A percentile compares a stretch with the other conserved stretches of the same genome.
Conservation (phyloP, 305 asterid genomes). For the Fraxinus xanthoxyloides region DNA sequence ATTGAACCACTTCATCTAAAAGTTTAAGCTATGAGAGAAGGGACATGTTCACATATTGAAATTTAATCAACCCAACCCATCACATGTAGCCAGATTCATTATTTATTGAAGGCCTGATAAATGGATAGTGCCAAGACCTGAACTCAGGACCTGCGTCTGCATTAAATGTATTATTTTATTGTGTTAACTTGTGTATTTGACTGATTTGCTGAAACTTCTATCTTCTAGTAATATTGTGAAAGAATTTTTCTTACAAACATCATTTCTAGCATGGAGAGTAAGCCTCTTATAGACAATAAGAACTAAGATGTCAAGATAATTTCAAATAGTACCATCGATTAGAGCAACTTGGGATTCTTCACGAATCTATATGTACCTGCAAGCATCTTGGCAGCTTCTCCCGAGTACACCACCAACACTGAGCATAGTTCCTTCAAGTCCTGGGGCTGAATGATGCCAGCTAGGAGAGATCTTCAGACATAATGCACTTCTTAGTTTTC, state of each 20-base stretch:
- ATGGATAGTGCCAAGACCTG: background rate
- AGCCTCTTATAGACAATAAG: background rate
- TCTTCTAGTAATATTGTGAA: background rate
- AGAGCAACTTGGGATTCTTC: constrained; percentile 3
- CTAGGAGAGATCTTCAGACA: constrained; percentile 80
- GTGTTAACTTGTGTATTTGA: background rate
- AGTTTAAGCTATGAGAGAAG: background rate
- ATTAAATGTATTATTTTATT: background rate
- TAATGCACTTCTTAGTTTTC: constrained; percentile 39
- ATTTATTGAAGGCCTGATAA: background rate
- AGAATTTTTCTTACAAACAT: background rate
- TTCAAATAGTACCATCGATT: background rate
- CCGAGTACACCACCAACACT: constrained; percentile 84
- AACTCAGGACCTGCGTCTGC: background rate
- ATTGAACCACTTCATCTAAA: background rate
- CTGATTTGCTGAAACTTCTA: background rate
- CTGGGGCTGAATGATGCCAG: constrained; percentile 90
- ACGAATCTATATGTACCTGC: constrained; percentile 54
- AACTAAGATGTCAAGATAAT: background rate
- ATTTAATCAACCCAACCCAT: background rate
- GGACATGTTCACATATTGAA: background rate
- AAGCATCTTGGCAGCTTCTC: constrained; percentile 83
- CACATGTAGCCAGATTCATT: background rate
- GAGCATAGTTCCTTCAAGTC: constrained; percentile 96
- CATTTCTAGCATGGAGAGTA: background rate